Percentiles rank a stretch among this genome's conserved stretches.
Conservation (phyloP, 1,139 yeast genomes). For the Meyerozyma smithsonii region DNA sequence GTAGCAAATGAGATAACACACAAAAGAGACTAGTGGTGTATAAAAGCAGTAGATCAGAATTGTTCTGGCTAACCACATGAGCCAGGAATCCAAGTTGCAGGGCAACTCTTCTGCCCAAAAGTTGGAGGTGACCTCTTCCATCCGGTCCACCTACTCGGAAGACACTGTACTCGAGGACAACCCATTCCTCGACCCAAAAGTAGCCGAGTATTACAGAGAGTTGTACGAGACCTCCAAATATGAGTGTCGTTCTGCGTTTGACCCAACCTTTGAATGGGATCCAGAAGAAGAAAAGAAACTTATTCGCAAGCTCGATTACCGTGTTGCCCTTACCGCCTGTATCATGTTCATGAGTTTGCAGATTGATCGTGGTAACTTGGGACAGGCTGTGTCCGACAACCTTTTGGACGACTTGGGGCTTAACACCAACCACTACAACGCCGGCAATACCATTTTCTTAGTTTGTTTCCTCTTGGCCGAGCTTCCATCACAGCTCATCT, state of each 20-base stretch:
- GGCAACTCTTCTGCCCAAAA: neutral
- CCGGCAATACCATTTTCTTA: conserved; percentile 42
- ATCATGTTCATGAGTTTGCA: conserved; percentile 49
- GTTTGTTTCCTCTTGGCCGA: conserved; percentile 47
- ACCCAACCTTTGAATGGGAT: conserved; percentile 44
- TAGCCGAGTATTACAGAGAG: conserved; percentile 35
- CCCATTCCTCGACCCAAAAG: conserved; percentile 28
- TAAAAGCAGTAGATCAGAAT: too few species aligned
- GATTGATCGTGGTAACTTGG: conserved; percentile 46
- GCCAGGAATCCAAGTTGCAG: neutral
- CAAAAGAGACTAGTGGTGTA: neutral
- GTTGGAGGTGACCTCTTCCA: neutral
- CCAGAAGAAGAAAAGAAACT: conserved; percentile 37
- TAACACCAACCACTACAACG: conserved; percentile 44
- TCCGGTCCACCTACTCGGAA: neutral
- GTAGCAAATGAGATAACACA: neutral
- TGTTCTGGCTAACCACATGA: neutral
- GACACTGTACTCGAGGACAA: neutral
- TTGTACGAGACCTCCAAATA: conserved; percentile 39
- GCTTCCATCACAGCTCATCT: conserved; percentile 50
- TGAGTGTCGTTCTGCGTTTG: conserved; percentile 42
- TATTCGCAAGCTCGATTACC: conserved; percentile 37
- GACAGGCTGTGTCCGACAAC: conserved; percentile 48
- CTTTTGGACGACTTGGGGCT: conserved; percentile 39
- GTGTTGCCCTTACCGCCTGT: conserved; percentile 45